Percentiles rank a stretch among this genome's conserved stretches.
Evolutionary conservation across 2,329 filamentous ascomycete species (phyloP).

Genomic region (Colletotrichum spinosum): DNA sequence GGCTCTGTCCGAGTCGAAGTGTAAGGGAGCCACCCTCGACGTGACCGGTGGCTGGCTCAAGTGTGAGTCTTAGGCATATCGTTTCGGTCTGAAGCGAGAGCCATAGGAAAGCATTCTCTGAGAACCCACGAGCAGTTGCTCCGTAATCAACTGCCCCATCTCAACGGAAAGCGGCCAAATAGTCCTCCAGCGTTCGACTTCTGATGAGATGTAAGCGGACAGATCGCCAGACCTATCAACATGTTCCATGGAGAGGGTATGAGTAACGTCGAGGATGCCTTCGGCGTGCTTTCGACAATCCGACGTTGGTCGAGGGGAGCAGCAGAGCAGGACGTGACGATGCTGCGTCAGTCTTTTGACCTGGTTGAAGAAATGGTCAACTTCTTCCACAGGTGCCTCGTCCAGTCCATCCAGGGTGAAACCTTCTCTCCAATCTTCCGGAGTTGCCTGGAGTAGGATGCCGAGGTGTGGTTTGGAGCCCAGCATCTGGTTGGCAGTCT

Average conservation of each 20-base stretch:
- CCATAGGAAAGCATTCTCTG: constrained; percentile 1
- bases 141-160: background rate
- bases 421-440: background rate
- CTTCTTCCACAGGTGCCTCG: background rate
- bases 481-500: background rate
- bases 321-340: background rate
- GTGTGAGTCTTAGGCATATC: background rate
- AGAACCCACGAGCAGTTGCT: background rate
- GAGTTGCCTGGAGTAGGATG: background rate
- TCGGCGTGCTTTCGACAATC: background rate
- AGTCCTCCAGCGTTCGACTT: background rate
- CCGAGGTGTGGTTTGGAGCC: background rate
- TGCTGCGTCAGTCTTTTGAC: background rate
- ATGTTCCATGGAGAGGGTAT: background rate
- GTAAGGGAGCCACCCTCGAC: background rate
- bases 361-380: background rate
- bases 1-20: background rate
- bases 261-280: background rate
- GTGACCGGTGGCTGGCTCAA: background rate
- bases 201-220: background rate
- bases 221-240: background rate
- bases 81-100: background rate
- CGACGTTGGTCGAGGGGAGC: constrained; percentile 1
- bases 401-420: constrained; percentile 3
- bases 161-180: background rate